Evolutionary conservation across 177 flowering plant genomes (phyloP).

Genomic region (Vitis hybrid): DNA sequence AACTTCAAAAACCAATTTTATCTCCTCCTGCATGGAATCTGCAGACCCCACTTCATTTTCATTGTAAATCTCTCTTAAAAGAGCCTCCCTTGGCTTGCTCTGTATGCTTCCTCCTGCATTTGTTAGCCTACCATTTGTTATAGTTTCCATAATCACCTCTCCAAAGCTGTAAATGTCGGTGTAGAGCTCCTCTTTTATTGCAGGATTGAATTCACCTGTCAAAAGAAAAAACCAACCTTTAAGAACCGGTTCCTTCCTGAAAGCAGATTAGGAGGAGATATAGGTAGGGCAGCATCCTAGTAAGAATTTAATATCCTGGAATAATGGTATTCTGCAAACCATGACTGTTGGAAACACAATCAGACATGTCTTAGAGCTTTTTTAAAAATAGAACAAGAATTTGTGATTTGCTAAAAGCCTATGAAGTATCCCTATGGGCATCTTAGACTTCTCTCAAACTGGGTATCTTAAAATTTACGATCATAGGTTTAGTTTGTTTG

Average conservation of each 20-base stretch:
- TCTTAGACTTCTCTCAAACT: not conserved
- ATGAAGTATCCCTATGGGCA: not conserved
- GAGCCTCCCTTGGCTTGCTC: conserved; percentile 45
- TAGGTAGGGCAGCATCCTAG: not conserved
- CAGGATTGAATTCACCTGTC: conserved; percentile 44
- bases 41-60: conserved; percentile 44
- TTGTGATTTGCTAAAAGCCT: not conserved
- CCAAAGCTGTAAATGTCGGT: conserved; percentile 76
- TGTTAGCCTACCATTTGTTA: conserved; percentile 63
- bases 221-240: not conserved
- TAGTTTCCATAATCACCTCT: conserved; percentile 63
- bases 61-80: conserved; percentile 48
- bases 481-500: not conserved
- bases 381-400: not conserved
- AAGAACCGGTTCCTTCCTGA: not conserved
- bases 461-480: not conserved
- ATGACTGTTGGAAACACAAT: too few species aligned
- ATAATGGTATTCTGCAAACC: too few species aligned
- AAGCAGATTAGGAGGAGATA: not conserved
- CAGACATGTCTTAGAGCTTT: too few species aligned
- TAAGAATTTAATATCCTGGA: too few species aligned
- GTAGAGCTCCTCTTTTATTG: conserved; percentile 49
- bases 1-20: conserved; percentile 56
- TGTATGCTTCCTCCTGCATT: conserved; percentile 45
- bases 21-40: conserved; percentile 40